These are phyloP conservation scores for Litsea cubeba DNA, from an alignment of 164 flowering plant species.

Conservation along the genomic window DNA sequence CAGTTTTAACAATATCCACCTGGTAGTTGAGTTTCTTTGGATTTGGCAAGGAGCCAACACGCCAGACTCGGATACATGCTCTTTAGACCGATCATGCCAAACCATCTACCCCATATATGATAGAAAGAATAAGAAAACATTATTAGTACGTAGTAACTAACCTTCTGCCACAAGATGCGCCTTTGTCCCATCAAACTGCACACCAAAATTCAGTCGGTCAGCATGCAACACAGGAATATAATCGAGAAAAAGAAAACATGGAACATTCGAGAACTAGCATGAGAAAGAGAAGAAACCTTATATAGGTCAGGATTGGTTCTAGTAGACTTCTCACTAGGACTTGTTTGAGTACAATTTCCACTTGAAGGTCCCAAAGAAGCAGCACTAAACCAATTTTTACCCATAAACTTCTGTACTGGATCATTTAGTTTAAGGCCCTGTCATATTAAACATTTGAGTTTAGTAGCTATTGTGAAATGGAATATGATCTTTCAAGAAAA, in stretches of 20 bases:
- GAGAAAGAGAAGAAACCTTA: not conserved
- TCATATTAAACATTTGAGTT: not conserved
- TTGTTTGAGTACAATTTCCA: slow-evolving; percentile 7
- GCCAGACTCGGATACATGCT: not conserved
- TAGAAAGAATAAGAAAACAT: not conserved
- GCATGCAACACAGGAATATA: not conserved
- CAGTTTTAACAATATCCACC: no score
- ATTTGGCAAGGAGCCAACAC: not conserved
- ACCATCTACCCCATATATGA: no score
- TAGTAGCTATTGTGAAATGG: not conserved
- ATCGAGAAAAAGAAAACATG: not conserved
- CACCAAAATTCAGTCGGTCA: not conserved
- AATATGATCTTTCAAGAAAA: slow-evolving; percentile 5
- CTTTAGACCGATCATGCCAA: not conserved
- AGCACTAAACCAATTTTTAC: not conserved
- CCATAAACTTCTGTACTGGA: slow-evolving; percentile 10
- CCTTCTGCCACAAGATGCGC: slow-evolving; percentile 32
- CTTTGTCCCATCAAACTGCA: slow-evolving; percentile 39
- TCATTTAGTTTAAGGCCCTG: slow-evolving; percentile 13
- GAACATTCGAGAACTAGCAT: not conserved
- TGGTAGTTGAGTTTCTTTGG: no score
- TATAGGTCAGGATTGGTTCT: slow-evolving; percentile 12
- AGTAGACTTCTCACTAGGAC: slow-evolving; percentile 15
- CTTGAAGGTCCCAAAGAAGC: slow-evolving; percentile 1
- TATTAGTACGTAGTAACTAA: slow-evolving; percentile 17